phyloP scores from a whole-genome alignment of 106 monocot genomes.

The Allium fistulosum region DNA sequence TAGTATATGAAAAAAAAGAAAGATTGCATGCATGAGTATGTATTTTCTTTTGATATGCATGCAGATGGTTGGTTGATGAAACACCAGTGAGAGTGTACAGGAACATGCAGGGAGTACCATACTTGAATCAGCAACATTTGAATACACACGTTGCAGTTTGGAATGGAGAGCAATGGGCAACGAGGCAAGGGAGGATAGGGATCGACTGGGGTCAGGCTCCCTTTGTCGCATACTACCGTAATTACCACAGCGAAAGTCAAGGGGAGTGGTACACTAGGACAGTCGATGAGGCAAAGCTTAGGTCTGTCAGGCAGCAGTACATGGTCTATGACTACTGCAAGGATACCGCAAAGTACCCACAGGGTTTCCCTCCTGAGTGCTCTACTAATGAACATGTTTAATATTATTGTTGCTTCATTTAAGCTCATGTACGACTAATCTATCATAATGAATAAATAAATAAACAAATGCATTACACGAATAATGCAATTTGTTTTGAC shows the following conservation, averaged over 20 bases:
- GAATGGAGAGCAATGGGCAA: neutral
- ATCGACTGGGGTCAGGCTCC: neutral
- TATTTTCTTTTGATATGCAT: neutral
- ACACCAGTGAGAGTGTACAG: constrained; percentile 6
- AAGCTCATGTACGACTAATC: too few relatives aligned
- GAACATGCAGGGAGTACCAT: neutral
- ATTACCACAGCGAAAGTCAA: neutral
- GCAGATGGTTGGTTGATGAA: constrained; percentile 2
- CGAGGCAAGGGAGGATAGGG: neutral
- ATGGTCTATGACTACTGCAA: constrained; percentile 1
- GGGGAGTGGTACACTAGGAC: neutral
- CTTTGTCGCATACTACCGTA: neutral
- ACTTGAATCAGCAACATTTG: neutral
- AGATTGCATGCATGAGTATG: neutral
- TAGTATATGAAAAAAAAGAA: neutral
- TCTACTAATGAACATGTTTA: neutral
- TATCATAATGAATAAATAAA: too few relatives aligned
- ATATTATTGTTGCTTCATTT: too few relatives aligned
- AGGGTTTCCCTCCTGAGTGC: neutral
- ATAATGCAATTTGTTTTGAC: too few relatives aligned
- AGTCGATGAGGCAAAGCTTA: neutral
- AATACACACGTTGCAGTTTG: neutral
- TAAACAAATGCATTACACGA: too few relatives aligned
- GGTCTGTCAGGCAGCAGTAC: constrained; percentile 1
- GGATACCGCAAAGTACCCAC: neutral